Conservation (phyloP, 305 asterid species). For the Fraxinus sp. region DNA sequence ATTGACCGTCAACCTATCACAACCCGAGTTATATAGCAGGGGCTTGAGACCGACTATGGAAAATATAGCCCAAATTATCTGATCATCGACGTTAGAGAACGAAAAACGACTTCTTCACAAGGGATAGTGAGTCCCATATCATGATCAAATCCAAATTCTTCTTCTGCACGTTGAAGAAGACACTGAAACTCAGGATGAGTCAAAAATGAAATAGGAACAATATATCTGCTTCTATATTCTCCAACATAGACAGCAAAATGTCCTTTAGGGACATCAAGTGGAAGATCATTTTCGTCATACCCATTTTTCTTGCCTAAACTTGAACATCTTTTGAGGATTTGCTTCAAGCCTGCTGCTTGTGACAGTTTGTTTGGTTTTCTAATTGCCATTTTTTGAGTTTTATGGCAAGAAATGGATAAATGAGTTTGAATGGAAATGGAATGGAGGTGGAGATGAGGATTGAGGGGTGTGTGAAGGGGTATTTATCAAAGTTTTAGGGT, state of each 20-base stretch:
- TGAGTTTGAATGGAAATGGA: neutral
- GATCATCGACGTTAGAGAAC: conserved; percentile 66
- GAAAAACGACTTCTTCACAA: conserved; percentile 71
- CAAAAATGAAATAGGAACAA: conserved; percentile 65
- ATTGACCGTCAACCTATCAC: neutral
- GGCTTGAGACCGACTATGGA: neutral
- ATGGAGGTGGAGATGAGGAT: neutral
- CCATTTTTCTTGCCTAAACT: conserved; percentile 54
- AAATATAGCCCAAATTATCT: conserved; percentile 5
- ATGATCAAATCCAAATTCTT: conserved; percentile 77
- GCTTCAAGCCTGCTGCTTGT: conserved; percentile 53
- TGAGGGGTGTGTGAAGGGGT: neutral
- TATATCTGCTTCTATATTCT: conserved; percentile 54
- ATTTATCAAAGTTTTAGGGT: neutral
- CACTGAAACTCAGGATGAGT: conserved; percentile 65
- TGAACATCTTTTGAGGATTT: conserved; percentile 63
- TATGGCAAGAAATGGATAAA: neutral
- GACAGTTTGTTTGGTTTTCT: conserved; percentile 40
- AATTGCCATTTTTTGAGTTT: conserved; percentile 31
- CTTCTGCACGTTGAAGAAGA: conserved; percentile 67
- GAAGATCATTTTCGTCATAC: conserved; percentile 44
- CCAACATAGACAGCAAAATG: conserved; percentile 84
- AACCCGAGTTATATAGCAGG: neutral
- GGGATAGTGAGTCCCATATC: conserved; percentile 87
- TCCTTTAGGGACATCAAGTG: conserved; percentile 73